phyloP scores from a whole-genome alignment of 495 filamentous ascomycete species.

The Lophium mytilinum region DNA sequence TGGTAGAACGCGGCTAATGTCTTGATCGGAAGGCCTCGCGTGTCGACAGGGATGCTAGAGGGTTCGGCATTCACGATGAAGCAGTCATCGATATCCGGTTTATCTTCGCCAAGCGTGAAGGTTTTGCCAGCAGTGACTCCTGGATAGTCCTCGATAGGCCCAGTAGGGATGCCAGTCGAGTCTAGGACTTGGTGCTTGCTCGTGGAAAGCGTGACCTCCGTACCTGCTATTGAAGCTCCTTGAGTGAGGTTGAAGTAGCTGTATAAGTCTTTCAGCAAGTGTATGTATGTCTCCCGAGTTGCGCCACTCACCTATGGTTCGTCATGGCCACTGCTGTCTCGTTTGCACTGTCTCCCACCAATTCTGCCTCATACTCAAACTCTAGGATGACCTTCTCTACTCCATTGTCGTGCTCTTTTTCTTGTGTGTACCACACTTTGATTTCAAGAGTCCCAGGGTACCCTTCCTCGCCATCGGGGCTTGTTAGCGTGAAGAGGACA shows the following conservation, averaged over 20 bases:
- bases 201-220: conserved; percentile 61
- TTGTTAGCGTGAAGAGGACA: conserved; percentile 65
- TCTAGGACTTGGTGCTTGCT: conserved; percentile 68
- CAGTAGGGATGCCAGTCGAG: conserved; percentile 41
- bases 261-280: neutral
- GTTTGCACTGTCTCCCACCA: conserved; percentile 60
- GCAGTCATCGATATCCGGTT: conserved; percentile 81
- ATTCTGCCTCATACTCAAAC: conserved; percentile 81
- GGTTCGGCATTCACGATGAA: conserved; percentile 67
- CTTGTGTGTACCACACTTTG: conserved; percentile 67
- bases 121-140: conserved; percentile 53
- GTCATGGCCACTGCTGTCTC: conserved; percentile 89
- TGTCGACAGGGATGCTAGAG: conserved; percentile 63
- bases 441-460: conserved; percentile 79
- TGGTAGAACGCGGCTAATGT: conserved; percentile 62
- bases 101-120: conserved; percentile 58
- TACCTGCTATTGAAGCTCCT: conserved; percentile 62
- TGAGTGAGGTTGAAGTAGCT: conserved; percentile 89
- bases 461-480: conserved; percentile 69
- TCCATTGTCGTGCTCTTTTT: conserved; percentile 51
- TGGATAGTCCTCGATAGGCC: conserved; percentile 42
- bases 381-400: conserved; percentile 59
- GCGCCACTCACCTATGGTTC: conserved; percentile 71
- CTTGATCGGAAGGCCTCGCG: conserved; percentile 54
- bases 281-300: neutral